A percentile compares a stretch with the other conserved stretches of the same genome.
These are phyloP conservation scores for Lobosporangium transversale DNA, from an alignment of 192 early-diverging fungal species.

Conservation along the genomic window DNA sequence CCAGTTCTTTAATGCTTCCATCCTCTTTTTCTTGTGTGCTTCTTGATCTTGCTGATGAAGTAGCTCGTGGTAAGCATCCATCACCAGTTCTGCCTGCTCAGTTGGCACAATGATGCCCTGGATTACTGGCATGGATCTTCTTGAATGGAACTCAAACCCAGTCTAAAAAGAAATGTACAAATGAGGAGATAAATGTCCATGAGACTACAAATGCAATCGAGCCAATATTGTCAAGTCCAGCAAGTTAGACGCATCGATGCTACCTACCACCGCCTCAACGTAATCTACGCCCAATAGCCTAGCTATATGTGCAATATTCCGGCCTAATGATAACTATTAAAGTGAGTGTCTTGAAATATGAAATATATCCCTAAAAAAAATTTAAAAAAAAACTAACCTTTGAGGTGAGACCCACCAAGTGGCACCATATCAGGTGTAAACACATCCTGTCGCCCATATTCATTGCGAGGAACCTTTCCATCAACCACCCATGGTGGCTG, in stretches of 20 bases:
- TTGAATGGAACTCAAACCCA: slow-evolving; percentile 76
- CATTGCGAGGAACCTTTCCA: slow-evolving; percentile 85
- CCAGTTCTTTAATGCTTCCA: slow-evolving; percentile 63
- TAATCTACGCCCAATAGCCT: slow-evolving; percentile 81
- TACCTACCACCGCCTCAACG: slow-evolving; percentile 81
- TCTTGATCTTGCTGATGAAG: slow-evolving; percentile 39
- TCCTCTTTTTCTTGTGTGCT: slow-evolving; percentile 53
- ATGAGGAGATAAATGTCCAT: no score
- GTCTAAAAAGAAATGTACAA: slow-evolving; percentile 51
- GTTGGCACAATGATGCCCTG: slow-evolving; percentile 76
- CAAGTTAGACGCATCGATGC: no score
- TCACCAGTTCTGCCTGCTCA: slow-evolving; percentile 65
- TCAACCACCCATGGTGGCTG: slow-evolving; percentile 58
- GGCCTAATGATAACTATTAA: slow-evolving; percentile 44
- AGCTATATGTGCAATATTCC: slow-evolving; percentile 72
- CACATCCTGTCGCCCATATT: slow-evolving; percentile 87
- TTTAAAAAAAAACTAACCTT: slow-evolving; percentile 51
- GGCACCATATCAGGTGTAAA: slow-evolving; percentile 89
- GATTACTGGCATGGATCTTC: slow-evolving; percentile 67
- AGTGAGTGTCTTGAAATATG: no score
- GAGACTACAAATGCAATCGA: no score
- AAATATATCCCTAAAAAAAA: background rate
- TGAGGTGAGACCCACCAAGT: slow-evolving; percentile 76
- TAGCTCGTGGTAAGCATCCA: slow-evolving; percentile 60
- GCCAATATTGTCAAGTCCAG: no score